These are phyloP conservation scores for Pythium aristosporum DNA, from an alignment of 352 stramenopile genomes.

Conservation along the genomic window DNA sequence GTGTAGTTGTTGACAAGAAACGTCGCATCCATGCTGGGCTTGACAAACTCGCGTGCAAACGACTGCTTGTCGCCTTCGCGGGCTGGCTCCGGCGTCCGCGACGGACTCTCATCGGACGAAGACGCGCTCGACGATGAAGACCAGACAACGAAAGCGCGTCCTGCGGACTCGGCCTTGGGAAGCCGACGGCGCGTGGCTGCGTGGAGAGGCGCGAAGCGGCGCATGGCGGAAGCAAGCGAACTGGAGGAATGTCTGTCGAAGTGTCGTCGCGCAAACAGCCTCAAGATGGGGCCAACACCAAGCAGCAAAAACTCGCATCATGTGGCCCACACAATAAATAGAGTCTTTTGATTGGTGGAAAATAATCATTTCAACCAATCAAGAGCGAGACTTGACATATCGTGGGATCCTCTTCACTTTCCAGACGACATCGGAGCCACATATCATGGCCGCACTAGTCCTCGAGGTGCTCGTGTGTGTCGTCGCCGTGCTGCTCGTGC, in stretches of 20 bases:
- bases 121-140: slow-evolving; percentile 13
- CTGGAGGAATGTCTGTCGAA: background rate
- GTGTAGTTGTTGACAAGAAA: slow-evolving; percentile 97
- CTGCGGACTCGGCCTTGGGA: background rate
- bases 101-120: slow-evolving; percentile 1
- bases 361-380: background rate
- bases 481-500: slow-evolving; percentile 40
- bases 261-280: background rate
- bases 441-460: slow-evolving; percentile 22
- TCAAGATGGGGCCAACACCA: background rate
- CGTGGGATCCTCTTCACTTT: too few relatives aligned
- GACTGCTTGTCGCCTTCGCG: slow-evolving; percentile 27
- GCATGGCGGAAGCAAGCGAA: slow-evolving; percentile 3
- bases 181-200: background rate
- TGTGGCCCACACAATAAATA: slow-evolving; percentile 14
- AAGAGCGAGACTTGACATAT: background rate
- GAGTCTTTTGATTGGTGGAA: background rate
- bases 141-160: background rate
- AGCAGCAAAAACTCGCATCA: slow-evolving; percentile 14
- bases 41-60: slow-evolving; percentile 70
- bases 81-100: background rate
- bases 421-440: too few relatives aligned
- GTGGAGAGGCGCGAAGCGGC: slow-evolving; percentile 11
- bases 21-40: slow-evolving; percentile 64
- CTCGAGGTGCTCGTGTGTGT: slow-evolving; percentile 47